Evolutionary conservation across 495 filamentous ascomycete species (phyloP).

Genomic region (Penicillium bovifimosum): DNA sequence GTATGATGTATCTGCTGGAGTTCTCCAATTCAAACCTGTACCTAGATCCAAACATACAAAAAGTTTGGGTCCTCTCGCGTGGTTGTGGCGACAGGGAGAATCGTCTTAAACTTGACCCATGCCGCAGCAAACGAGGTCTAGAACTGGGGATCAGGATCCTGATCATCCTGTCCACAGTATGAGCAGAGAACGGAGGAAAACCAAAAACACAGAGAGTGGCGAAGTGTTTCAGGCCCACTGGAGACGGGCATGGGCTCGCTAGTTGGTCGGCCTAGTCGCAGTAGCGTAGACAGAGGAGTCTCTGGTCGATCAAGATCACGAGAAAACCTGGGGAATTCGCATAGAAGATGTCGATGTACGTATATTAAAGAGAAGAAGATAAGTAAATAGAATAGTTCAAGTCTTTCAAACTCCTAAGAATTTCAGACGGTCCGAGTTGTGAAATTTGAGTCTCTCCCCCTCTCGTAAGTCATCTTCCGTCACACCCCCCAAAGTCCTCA

Average conservation of each 20-base stretch:
- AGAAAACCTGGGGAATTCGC: not conserved
- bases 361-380: no score
- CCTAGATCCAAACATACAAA: not conserved
- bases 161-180: not conserved
- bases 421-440: slow-evolving; percentile 13
- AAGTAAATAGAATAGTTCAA: no score
- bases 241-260: slow-evolving; percentile 13
- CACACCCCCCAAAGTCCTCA: slow-evolving; percentile 21
- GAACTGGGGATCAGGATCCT: not conserved
- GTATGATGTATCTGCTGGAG: not conserved
- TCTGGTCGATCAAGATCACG: slow-evolving; percentile 12
- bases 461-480: slow-evolving; percentile 14
- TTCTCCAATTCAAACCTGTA: not conserved
- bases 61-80: not conserved
- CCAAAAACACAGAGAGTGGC: slow-evolving; percentile 5
- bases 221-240: slow-evolving; percentile 19
- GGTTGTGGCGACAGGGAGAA: not conserved
- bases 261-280: slow-evolving; percentile 20
- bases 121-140: not conserved
- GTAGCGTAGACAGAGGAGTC: slow-evolving; percentile 23
- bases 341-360: not conserved
- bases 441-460: not conserved
- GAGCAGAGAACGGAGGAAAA: no score
- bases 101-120: not conserved
- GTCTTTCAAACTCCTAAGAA: not conserved